Percentiles rank a stretch among this genome's conserved stretches.
Conservation (phyloP, 805 yeast genomes). For the Wickerhamomyces alni region DNA sequence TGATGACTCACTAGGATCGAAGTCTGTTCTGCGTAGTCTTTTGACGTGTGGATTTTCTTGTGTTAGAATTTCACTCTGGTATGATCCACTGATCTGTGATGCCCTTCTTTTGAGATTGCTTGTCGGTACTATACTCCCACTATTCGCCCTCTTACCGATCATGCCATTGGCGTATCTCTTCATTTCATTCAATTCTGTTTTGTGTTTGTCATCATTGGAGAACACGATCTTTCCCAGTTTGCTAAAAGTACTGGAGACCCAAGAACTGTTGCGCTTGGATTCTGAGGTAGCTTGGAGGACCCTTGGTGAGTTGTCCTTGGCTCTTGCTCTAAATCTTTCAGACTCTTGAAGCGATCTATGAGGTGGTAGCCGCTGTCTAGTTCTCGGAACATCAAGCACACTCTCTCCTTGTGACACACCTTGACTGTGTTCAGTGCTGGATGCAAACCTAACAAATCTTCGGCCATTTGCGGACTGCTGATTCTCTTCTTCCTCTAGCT, state of each 20-base stretch:
- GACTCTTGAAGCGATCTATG: neutral
- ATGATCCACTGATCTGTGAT: too few species aligned
- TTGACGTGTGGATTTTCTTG: conserved; percentile 1
- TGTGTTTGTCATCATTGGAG: conserved; percentile 7
- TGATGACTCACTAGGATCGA: neutral
- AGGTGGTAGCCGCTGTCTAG: neutral
- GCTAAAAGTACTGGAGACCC: neutral
- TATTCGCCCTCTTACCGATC: conserved; percentile 15
- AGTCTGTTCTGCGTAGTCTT: conserved; percentile 1
- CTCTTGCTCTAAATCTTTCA: neutral
- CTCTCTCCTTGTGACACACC: too few species aligned
- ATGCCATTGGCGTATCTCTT: conserved; percentile 19
- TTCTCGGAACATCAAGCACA: too few species aligned
- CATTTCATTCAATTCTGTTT: conserved; percentile 15
- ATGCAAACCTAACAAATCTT: neutral
- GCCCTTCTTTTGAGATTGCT: neutral
- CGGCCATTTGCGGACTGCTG: neutral
- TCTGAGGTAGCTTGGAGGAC: neutral
- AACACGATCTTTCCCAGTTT: conserved; percentile 4
- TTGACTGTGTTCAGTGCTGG: too few species aligned
- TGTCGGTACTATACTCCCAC: neutral
- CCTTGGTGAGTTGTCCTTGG: too few species aligned
- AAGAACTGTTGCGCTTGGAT: neutral
- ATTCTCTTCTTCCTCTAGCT: conserved; percentile 2
- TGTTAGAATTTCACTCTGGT: too few species aligned